A percentile compares a stretch with the other conserved stretches of the same genome.
Evolutionary conservation across 1,284 basidiomycete species (phyloP).

Genomic region (Irpex sp.): DNA sequence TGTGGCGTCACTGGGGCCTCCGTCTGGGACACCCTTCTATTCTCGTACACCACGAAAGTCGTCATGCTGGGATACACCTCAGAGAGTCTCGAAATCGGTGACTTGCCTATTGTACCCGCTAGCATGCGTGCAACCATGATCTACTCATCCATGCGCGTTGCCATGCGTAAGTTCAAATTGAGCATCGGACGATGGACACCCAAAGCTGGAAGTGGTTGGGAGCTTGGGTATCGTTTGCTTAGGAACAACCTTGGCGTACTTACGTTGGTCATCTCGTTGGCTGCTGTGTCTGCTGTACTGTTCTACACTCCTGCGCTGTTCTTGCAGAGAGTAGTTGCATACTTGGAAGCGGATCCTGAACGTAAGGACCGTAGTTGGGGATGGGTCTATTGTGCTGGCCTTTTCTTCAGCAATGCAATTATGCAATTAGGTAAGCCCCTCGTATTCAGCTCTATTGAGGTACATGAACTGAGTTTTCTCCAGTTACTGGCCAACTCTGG

Average conservation of each 20-base stretch:
- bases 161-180: constrained; percentile 37
- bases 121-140: constrained; percentile 63
- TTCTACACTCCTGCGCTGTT: constrained; percentile 83
- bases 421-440: constrained; percentile 52
- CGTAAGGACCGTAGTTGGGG: constrained; percentile 63
- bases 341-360: constrained; percentile 63
- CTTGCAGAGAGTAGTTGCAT: constrained; percentile 65
- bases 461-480: background rate
- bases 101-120: constrained; percentile 75
- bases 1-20: constrained; percentile 46
- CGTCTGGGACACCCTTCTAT: constrained; percentile 62
- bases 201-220: constrained; percentile 55
- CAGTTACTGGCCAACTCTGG: constrained; percentile 57
- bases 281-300: constrained; percentile 57
- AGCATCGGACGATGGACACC: constrained; percentile 43
- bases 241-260: constrained; percentile 48
- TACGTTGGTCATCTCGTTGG: constrained; percentile 47
- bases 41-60: constrained; percentile 82
- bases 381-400: constrained; percentile 66
- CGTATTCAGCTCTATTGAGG: background rate
- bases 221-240: constrained; percentile 54
- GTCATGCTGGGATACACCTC: constrained; percentile 77
- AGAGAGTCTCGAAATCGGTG: constrained; percentile 77
- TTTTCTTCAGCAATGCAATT: constrained; percentile 64
- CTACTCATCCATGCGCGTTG: constrained; percentile 37